Conservation (phyloP, 2,329 filamentous ascomycete species). For the Cryphonectria japonica region DNA sequence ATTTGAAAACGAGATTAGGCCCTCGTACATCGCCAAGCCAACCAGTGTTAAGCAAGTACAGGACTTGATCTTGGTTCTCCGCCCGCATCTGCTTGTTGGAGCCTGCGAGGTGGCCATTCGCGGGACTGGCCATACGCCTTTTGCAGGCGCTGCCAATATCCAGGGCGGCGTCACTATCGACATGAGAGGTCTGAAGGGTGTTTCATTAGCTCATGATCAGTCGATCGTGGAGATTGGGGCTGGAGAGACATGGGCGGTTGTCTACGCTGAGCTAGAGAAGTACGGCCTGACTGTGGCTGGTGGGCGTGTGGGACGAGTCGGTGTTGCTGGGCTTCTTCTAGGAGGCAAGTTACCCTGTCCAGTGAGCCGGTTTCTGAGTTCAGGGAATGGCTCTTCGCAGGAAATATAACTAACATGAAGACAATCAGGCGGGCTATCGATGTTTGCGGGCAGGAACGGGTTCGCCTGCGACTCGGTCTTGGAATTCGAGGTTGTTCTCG, state of each 20-base stretch:
- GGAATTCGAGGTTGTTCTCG: slow-evolving; percentile 27
- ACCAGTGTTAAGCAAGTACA: neutral
- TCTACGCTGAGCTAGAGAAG: slow-evolving; percentile 30
- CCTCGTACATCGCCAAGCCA: neutral
- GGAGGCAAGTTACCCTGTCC: slow-evolving; percentile 16
- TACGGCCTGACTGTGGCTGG: slow-evolving; percentile 28
- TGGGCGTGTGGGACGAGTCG: slow-evolving; percentile 27
- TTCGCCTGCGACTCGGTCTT: slow-evolving; percentile 33
- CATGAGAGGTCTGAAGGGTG: slow-evolving; percentile 29
- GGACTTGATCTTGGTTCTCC: slow-evolving; percentile 7
- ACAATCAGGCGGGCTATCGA: slow-evolving; percentile 3
- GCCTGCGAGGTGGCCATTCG: slow-evolving; percentile 29
- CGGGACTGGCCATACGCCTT: slow-evolving; percentile 29
- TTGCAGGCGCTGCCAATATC: slow-evolving; percentile 31
- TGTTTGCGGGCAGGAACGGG: slow-evolving; percentile 24
- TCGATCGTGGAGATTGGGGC: slow-evolving; percentile 27
- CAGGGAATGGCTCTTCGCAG: neutral
- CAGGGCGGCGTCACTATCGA: slow-evolving; percentile 32
- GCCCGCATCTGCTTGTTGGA: slow-evolving; percentile 27
- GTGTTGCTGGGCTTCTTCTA: slow-evolving; percentile 28
- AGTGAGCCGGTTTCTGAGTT: neutral
- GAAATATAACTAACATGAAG: neutral
- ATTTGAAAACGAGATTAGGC: neutral
- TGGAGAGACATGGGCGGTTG: slow-evolving; percentile 29
- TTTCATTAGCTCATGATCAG: too few relatives aligned